phyloP scores from a whole-genome alignment of 805 yeast genomes.

The Candida morakotiae region DNA sequence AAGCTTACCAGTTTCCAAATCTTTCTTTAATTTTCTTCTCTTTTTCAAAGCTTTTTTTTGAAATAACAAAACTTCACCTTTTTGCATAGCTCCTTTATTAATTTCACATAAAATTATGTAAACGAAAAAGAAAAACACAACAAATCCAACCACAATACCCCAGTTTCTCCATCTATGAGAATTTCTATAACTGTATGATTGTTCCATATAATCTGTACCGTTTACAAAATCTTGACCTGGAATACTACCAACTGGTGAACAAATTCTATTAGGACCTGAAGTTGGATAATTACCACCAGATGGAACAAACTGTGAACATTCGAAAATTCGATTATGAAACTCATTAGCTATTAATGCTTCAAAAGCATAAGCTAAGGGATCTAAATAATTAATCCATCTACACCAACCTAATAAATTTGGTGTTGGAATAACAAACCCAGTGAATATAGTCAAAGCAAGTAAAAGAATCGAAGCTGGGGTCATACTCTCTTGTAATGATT shows the following conservation, averaged over 20 bases:
- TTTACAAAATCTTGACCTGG: constrained; percentile 49
- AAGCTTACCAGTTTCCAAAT: constrained; percentile 13
- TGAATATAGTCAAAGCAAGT: constrained; percentile 51
- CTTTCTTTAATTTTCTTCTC: constrained; percentile 18
- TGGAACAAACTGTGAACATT: constrained; percentile 56
- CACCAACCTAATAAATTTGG: constrained; percentile 61
- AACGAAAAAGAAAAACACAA: constrained; percentile 14
- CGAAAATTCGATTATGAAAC: constrained; percentile 52
- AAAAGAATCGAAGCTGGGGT: constrained; percentile 41
- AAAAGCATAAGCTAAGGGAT: constrained; percentile 37
- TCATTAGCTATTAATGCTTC: constrained; percentile 66
- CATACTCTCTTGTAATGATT: constrained; percentile 36
- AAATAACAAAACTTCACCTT: constrained; percentile 34
- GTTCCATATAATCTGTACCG: constrained; percentile 55
- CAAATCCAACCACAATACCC: constrained; percentile 38
- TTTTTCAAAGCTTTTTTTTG: constrained; percentile 25
- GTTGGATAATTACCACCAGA: constrained; percentile 49
- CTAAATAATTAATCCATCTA: constrained; percentile 41
- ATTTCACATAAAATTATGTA: constrained; percentile 30
- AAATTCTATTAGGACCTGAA: constrained; percentile 41
- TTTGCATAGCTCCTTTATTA: constrained; percentile 41
- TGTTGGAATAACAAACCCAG: constrained; percentile 41
- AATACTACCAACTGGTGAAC: constrained; percentile 56
- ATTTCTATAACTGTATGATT: constrained; percentile 47
- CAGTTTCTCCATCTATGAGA: constrained; percentile 73